Evolutionary conservation across 2,329 filamentous ascomycete genomes (phyloP), one percentile per base, ranked within the genome.

Genomic region (Sarocladiaceae sp.): DNA sequence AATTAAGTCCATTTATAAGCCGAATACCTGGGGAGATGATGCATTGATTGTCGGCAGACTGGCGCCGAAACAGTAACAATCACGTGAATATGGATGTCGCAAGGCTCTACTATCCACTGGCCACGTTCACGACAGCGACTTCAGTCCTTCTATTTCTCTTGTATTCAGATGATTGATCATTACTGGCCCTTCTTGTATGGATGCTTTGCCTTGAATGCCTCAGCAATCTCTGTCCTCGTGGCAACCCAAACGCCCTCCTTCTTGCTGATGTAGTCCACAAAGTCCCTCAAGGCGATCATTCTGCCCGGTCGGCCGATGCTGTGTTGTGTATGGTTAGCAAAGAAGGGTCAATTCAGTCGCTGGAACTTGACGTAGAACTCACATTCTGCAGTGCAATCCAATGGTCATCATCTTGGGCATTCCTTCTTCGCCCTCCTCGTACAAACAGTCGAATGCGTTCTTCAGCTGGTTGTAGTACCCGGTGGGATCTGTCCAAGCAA

Each of bases 391-490:
- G 53, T 77, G 73, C 21, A 77, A 53, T 2, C 69, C 72, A 19
- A 78, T 66, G 0, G 74, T 77, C 74, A 78, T 78, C 74, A 78
- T 78, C 59, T 74, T 75, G 3, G 71, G 71, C 50, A 56, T 56
- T 1, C 72, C 72, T 10, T 62, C 62, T 43, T 63, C 55, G 1
- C 72, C 73, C 48, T 76, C 73, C 23, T 70, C 70, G 47, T 76
- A 75, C 24, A 77, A 53, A 15, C 73, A 67, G 51, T 78, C 73
- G 43, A 78, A 77, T 0, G 73, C 68, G 16, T 67, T 67, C 57
- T 72, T 71, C 13, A 76, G 50, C 48, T 77, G 69, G 50, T 51
- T 54, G 44, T 61, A 66, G 53, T 74, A 74, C 4, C 62, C 67
- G 9, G 58, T 51, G 0, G 70, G 66, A 29, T 64, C 67, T 4